phyloP scores from a whole-genome alignment of 768 basidiomycete genomes.

The Russula dissimulans region DNA sequence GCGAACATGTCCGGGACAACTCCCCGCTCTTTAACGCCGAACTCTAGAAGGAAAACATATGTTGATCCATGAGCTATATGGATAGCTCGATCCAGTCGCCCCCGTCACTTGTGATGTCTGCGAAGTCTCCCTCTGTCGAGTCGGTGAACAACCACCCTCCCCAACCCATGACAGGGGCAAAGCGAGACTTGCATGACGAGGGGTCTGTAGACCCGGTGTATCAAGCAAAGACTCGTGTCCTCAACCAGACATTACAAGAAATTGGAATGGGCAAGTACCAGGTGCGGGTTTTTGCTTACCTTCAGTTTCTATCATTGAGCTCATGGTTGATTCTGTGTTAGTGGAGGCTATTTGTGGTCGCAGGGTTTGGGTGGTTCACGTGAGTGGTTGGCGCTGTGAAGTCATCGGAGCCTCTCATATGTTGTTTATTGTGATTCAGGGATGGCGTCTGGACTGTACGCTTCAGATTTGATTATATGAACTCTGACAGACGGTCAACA shows the following conservation, averaged over 20 bases:
- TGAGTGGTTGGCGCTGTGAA: constrained; percentile 28
- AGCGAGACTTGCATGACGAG: constrained; percentile 15
- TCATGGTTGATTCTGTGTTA: constrained; percentile 21
- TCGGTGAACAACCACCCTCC: neutral
- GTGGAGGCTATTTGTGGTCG: constrained; percentile 56
- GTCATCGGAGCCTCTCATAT: neutral
- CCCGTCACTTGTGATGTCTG: neutral
- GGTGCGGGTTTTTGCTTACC: constrained; percentile 25
- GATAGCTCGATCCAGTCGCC: no score
- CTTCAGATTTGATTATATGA: neutral
- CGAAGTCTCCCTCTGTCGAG: neutral
- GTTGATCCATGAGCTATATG: no score
- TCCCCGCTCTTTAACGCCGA: no score
- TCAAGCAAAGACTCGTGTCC: constrained; percentile 44
- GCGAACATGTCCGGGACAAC: no score
- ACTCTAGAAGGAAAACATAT: no score
- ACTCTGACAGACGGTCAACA: neutral
- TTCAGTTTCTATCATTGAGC: neutral
- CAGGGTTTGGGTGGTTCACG: constrained; percentile 73
- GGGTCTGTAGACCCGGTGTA: constrained; percentile 45
- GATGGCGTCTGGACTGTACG: constrained; percentile 69
- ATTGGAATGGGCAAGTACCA: constrained; percentile 69
- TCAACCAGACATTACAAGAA: constrained; percentile 54
- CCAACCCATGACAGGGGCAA: neutral
- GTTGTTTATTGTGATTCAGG: constrained; percentile 26